These are phyloP conservation scores for Hortiboletus campestris DNA, from an alignment of 768 basidiomycete species.

Conservation along the genomic window DNA sequence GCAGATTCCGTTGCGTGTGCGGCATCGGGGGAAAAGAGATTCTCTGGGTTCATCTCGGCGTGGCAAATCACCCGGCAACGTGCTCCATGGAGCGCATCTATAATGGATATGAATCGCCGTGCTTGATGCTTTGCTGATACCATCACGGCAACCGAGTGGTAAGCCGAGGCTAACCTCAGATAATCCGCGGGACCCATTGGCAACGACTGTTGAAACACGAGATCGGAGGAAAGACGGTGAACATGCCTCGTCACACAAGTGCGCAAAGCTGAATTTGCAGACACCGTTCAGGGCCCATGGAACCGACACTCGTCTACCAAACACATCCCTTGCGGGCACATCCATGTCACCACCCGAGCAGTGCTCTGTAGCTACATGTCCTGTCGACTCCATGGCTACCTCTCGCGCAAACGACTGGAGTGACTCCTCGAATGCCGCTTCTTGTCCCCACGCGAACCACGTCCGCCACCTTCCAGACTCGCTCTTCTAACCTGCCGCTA, in stretches of 20 bases:
- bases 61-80: slow-evolving; percentile 38
- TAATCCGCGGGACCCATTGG: neutral
- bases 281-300: too few relatives aligned
- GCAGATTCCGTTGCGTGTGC: neutral
- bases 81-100: slow-evolving; percentile 47
- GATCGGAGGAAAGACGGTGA: too few relatives aligned
- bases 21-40: slow-evolving; percentile 51
- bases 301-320: too few relatives aligned
- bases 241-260: slow-evolving; percentile 41
- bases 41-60: slow-evolving; percentile 40
- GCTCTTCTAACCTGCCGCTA: slow-evolving; percentile 35
- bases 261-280: neutral
- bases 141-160: slow-evolving; percentile 45
- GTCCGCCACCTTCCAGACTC: neutral
- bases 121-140: slow-evolving; percentile 57
- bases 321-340: neutral
- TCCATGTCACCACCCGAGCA: too few relatives aligned
- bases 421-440: neutral
- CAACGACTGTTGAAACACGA: slow-evolving; percentile 1
- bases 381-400: neutral
- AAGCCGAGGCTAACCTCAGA: neutral
- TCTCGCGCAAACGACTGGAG: too few relatives aligned
- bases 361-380: neutral
- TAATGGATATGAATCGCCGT: slow-evolving; percentile 55
- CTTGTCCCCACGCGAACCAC: neutral